Evolutionary conservation across 2,329 filamentous ascomycete species (phyloP), one percentile per base, ranked within the genome.

Genomic region (Sporothrix dimorphospora): DNA sequence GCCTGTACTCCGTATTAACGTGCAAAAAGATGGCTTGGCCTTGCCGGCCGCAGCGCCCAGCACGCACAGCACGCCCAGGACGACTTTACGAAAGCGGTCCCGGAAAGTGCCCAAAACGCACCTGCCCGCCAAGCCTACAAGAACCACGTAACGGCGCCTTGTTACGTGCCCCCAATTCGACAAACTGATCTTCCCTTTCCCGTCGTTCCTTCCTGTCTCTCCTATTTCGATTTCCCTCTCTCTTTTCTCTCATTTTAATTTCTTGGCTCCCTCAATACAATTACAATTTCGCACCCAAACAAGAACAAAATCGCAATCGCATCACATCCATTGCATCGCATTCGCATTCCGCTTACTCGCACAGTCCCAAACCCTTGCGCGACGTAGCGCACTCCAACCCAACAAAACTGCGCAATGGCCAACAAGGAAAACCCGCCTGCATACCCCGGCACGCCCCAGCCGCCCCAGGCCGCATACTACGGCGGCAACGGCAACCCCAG

Each of bases 381-480:
- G n/a, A n/a, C n/a, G n/a, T n/a, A n/a, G n/a, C n/a, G n/a, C n/a
- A n/a, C n/a, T n/a, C n/a, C n/a, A n/a, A n/a, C n/a, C n/a, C n/a
- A n/a, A n/a, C n/a, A n/a, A 24, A 4, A 40, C 24, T 38, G 49
- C 55, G 24, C 42, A 21, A 86, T 86, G 84, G 80, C 83, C 71
- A 78, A 80, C 76, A 85, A 87, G 78, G 80, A 84, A 45, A 71
- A 74, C 21, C 86, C 86, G 70, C 86, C 85, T 34, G 80, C 85
- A 0, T 86, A 87, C 76, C 79, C 82, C 65, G 81, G 83, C 68
- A 61, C 65, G 8, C 78, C 79, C 69, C 80, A 80, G 74, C 70
- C 74, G 63, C 77, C 75, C n/a, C 72, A 74, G 24, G 71, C 75
- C 8, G 72, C 75, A 8, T 76, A 78, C 74, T 73, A 75, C 61